These are phyloP conservation scores for Pistacia vera DNA, from an alignment of 345 rosid species.

Conservation along the genomic window DNA sequence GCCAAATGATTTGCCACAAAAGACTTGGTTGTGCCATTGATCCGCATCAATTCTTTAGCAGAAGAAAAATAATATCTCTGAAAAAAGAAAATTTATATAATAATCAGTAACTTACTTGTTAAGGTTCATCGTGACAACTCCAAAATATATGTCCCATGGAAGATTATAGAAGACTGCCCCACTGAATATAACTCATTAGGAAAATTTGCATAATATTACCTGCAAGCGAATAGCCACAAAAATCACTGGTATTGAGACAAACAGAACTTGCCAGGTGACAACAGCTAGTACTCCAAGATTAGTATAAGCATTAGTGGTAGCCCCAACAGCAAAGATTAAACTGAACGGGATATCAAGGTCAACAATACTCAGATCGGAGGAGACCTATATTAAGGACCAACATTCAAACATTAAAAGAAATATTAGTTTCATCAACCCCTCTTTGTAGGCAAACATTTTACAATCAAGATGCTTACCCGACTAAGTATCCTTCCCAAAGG, in stretches of 20 bases:
- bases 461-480: slow-evolving; percentile 38
- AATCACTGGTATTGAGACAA: slow-evolving; percentile 69
- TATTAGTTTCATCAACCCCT: slow-evolving; percentile 4
- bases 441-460: not conserved
- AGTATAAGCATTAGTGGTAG: slow-evolving; percentile 57
- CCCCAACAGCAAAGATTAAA: slow-evolving; percentile 59
- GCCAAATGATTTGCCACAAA: slow-evolving; percentile 86
- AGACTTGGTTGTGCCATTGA: slow-evolving; percentile 87
- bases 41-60: slow-evolving; percentile 89
- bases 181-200: not conserved
- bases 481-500: slow-evolving; percentile 80
- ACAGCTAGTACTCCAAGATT: slow-evolving; percentile 76
- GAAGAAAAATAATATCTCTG: slow-evolving; percentile 84
- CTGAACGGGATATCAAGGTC: slow-evolving; percentile 87
- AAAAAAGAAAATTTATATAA: not conserved
- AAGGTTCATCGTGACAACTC: not conserved
- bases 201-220: slow-evolving; percentile 38
- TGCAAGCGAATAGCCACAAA: slow-evolving; percentile 71
- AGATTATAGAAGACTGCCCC: not conserved
- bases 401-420: not conserved
- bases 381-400: slow-evolving; percentile 41
- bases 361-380: slow-evolving; percentile 86
- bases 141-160: not conserved
- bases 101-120: not conserved
- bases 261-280: slow-evolving; percentile 91